Percentiles rank a stretch among this genome's conserved stretches.
phyloP scores from a whole-genome alignment of 352 stramenopile species.

The Phytophthora parvispora region DNA sequence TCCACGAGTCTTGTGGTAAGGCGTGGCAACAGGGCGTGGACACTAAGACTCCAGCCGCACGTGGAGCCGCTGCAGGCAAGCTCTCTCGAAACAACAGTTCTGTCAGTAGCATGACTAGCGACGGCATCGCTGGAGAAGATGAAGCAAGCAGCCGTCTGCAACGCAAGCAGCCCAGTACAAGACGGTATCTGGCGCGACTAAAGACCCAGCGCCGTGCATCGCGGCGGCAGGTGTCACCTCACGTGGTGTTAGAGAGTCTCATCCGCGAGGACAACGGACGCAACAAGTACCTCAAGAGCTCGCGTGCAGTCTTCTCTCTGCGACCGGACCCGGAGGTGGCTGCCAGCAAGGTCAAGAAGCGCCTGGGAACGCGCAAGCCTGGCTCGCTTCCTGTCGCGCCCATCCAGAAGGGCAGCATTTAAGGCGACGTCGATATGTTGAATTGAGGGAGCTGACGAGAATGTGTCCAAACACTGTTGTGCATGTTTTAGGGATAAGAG shows the following conservation, averaged over 20 bases:
- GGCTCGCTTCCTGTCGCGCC: conserved; percentile 65
- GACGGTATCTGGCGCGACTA: conserved; percentile 81
- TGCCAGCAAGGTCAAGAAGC: conserved; percentile 81
- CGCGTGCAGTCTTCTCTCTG: conserved; percentile 77
- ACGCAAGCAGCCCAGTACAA: conserved; percentile 83
- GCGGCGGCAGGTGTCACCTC: conserved; percentile 72
- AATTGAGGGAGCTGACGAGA: conserved; percentile 14
- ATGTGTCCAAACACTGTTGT: conserved; percentile 37
- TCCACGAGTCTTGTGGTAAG: conserved; percentile 90
- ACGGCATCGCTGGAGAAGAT: conserved; percentile 48
- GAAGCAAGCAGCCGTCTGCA: conserved; percentile 67
- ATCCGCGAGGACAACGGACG: conserved; percentile 82
- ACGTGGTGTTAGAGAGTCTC: conserved; percentile 85
- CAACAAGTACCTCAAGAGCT: conserved; percentile 90
- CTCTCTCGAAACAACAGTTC: conserved; percentile 56
- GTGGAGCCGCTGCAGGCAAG: conserved; percentile 33
- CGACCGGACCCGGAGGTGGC: conserved; percentile 80
- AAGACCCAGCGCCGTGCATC: conserved; percentile 76
- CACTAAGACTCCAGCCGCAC: conserved; percentile 50
- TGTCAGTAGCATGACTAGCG: conserved; percentile 42
- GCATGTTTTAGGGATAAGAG: conserved; percentile 37
- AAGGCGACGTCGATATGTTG: conserved; percentile 19
- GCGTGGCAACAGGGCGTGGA: conserved; percentile 87
- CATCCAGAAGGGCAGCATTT: conserved; percentile 84
- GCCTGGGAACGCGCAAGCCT: conserved; percentile 70